Conservation (phyloP, 1,139 yeast species). For the Geotrichum europaeum region DNA sequence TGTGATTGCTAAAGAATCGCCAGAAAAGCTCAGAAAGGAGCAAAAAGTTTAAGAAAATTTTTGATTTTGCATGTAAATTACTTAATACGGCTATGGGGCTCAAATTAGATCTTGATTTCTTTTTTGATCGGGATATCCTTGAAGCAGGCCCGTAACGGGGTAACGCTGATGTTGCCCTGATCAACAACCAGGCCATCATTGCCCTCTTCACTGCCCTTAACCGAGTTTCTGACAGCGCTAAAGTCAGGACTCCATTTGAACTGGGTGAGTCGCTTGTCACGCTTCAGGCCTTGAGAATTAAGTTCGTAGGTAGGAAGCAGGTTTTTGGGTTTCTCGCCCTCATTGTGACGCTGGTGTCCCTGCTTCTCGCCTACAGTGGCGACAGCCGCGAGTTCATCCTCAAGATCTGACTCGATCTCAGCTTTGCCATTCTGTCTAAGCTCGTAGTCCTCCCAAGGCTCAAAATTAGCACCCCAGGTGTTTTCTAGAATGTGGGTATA, state of each 20-base stretch:
- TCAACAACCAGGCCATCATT: conserved; percentile 47
- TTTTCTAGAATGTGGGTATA: conserved; percentile 77
- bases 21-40: background rate
- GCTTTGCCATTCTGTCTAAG: conserved; percentile 7
- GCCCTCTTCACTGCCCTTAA: conserved; percentile 44
- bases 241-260: conserved; percentile 86
- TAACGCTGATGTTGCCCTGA: conserved; percentile 51
- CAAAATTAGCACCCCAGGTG: conserved; percentile 65
- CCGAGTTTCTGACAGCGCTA: conserved; percentile 56
- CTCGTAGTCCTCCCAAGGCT: conserved; percentile 23
- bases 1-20: background rate
- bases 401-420: conserved; percentile 8
- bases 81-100: conserved; percentile 8
- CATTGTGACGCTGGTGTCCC: background rate
- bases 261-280: conserved; percentile 27
- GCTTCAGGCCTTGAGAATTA: conserved; percentile 11
- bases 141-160: conserved; percentile 77
- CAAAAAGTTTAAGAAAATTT: background rate
- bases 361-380: conserved; percentile 11
- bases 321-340: conserved; percentile 14
- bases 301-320: conserved; percentile 11
- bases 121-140: conserved; percentile 53
- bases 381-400: conserved; percentile 14
- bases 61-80: background rate
- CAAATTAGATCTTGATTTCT: conserved; percentile 40